Evolutionary conservation across 2,329 filamentous ascomycete species (phyloP).

Genomic region (Ceratocystiopsis minuta): DNA sequence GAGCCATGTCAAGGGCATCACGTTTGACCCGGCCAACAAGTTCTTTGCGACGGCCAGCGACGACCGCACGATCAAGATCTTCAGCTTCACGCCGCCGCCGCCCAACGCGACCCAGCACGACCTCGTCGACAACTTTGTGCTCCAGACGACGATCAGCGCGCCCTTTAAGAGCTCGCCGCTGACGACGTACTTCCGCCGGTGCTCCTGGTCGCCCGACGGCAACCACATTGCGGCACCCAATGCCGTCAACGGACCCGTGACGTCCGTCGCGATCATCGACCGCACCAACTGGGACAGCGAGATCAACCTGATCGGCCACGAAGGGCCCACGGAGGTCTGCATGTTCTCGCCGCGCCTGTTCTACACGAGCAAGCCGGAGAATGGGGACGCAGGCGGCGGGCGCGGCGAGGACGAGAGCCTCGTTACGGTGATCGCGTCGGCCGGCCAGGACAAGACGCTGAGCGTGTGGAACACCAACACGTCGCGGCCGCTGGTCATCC

Average conservation of each 20-base stretch:
- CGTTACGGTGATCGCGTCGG: slow-evolving; percentile 90
- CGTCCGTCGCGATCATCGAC: slow-evolving; percentile 89
- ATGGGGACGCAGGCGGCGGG: slow-evolving; percentile 24
- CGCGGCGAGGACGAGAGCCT: slow-evolving; percentile 18
- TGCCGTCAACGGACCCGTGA: slow-evolving; percentile 91
- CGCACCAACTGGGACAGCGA: slow-evolving; percentile 86
- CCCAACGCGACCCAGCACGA: slow-evolving; percentile 89
- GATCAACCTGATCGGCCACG: slow-evolving; percentile 92
- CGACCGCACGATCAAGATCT: slow-evolving; percentile 91
- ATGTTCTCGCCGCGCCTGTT: slow-evolving; percentile 91
- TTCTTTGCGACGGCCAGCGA: slow-evolving; percentile 98
- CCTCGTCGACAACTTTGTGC: slow-evolving; percentile 88
- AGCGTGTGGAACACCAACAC: slow-evolving; percentile 98
- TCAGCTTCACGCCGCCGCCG: slow-evolving; percentile 77
- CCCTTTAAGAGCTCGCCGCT: slow-evolving; percentile 85
- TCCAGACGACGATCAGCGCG: slow-evolving; percentile 75
- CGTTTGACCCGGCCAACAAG: slow-evolving; percentile 96
- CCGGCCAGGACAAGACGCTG: slow-evolving; percentile 87
- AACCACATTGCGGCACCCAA: slow-evolving; percentile 95
- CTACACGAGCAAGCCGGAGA: slow-evolving; percentile 46
- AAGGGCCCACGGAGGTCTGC: slow-evolving; percentile 92
- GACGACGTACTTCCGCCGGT: slow-evolving; percentile 90
- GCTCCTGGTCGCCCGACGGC: slow-evolving; percentile 94
- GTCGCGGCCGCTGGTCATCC: slow-evolving; percentile 73
- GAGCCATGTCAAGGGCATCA: slow-evolving; percentile 96